Conservation (phyloP, 768 basidiomycete genomes). For the Lactifluus volemus region DNA sequence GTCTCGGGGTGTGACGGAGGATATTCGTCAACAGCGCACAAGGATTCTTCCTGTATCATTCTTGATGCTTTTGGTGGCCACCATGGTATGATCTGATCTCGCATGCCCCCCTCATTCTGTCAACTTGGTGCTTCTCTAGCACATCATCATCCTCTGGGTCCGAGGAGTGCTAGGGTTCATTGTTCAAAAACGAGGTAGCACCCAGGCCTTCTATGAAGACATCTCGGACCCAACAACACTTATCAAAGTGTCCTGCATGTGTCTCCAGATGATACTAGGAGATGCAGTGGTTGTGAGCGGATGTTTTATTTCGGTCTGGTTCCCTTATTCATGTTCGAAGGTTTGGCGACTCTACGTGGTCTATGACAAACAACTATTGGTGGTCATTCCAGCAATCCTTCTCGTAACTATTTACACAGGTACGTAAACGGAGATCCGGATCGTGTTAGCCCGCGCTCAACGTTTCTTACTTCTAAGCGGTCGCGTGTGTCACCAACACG, state of each 20-base stretch:
- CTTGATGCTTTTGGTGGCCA: neutral
- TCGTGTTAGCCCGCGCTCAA: neutral
- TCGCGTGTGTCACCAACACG: neutral
- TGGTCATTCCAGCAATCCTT: neutral
- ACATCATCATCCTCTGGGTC: neutral
- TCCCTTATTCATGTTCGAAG: neutral
- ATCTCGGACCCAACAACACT: neutral
- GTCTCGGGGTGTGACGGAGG: neutral
- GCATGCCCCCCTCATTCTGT: neutral
- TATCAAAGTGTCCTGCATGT: neutral
- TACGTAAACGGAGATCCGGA: neutral
- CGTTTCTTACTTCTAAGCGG: neutral
- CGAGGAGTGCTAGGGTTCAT: neutral
- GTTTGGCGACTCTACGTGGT: slow-evolving; percentile 5
- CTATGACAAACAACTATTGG: neutral
- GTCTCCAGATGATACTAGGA: neutral
- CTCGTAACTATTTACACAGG: neutral
- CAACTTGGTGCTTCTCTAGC: neutral
- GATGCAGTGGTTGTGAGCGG: neutral
- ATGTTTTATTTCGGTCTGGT: neutral
- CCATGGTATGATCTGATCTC: neutral
- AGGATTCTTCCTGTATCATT: neutral
- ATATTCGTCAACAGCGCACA: neutral
- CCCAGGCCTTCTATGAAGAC: neutral
- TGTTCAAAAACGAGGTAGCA: neutral